Percentiles rank a stretch among this genome's conserved stretches.
These are phyloP conservation scores for Petunia secreta DNA, from an alignment of 257 asterid genomes.

Conservation along the genomic window DNA sequence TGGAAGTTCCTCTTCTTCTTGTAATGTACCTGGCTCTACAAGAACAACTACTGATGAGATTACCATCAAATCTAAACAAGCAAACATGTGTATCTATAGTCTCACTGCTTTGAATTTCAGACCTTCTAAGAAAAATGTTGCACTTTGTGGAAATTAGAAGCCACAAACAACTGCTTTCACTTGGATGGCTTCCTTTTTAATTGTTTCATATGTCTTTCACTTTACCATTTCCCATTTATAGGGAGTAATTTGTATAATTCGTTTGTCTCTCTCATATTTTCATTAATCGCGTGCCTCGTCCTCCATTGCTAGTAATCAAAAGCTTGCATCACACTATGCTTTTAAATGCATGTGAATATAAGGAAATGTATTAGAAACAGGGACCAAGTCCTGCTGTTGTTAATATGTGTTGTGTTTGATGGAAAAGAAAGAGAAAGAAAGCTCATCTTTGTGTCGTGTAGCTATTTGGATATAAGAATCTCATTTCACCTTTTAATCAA, in stretches of 20 bases:
- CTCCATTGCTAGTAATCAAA: conserved; percentile 4
- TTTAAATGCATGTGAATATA: conserved; percentile 8
- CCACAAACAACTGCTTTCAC: not conserved
- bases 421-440: not conserved
- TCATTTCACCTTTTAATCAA: not conserved
- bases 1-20: conserved; percentile 44
- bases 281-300: not conserved
- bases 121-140: conserved; percentile 62
- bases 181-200: not conserved
- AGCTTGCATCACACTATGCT: conserved; percentile 11
- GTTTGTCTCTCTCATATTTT: conserved; percentile 2
- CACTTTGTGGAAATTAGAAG: conserved; percentile 58
- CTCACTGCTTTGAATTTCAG: conserved; percentile 61
- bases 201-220: not conserved
- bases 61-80: conserved; percentile 59
- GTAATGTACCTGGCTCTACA: conserved; percentile 55
- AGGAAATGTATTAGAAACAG: conserved; percentile 5
- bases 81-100: conserved; percentile 77
- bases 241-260: conserved; percentile 22
- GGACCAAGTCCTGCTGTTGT: not conserved
- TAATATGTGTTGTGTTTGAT: not conserved
- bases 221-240: conserved; percentile 11
- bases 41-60: conserved; percentile 68
- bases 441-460: not conserved
- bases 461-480: conserved; percentile 20